phyloP scores from a whole-genome alignment of 306 rosid genomes.

The Parietaria judaica region DNA sequence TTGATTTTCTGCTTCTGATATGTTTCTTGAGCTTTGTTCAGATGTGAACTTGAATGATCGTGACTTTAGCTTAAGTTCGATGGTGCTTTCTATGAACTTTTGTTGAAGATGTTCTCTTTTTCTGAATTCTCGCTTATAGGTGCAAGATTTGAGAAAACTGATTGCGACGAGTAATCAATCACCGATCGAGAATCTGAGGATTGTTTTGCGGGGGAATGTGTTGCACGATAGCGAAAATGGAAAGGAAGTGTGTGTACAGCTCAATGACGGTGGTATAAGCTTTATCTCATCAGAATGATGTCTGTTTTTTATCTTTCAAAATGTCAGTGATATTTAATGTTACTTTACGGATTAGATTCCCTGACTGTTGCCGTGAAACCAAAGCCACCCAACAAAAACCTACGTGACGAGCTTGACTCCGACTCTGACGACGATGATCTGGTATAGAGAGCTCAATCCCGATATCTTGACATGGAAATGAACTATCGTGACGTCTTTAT shows the following conservation, averaged over 20 bases:
- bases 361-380: slow-evolving; percentile 89
- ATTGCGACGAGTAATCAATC: slow-evolving; percentile 45
- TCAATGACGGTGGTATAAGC: slow-evolving; percentile 59
- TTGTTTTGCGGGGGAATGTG: slow-evolving; percentile 66
- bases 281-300: background rate
- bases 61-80: too few relatives aligned
- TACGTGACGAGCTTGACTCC: slow-evolving; percentile 48
- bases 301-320: background rate
- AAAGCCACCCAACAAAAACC: slow-evolving; percentile 57
- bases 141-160: slow-evolving; percentile 60
- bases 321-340: background rate
- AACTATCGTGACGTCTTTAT: slow-evolving; percentile 1
- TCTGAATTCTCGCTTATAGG: slow-evolving; percentile 26
- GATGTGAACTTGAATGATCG: too few relatives aligned
- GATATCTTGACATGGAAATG: slow-evolving; percentile 13
- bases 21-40: too few relatives aligned
- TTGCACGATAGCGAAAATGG: slow-evolving; percentile 56
- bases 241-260: slow-evolving; percentile 42
- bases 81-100: too few relatives aligned
- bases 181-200: slow-evolving; percentile 58
- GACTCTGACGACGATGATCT: slow-evolving; percentile 75
- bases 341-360: slow-evolving; percentile 42
- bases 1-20: too few relatives aligned
- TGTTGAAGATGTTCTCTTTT: too few relatives aligned
- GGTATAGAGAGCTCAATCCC: slow-evolving; percentile 37